phyloP scores from a whole-genome alignment of 2,329 filamentous ascomycete genomes.

The Fusarium caatingaense region DNA sequence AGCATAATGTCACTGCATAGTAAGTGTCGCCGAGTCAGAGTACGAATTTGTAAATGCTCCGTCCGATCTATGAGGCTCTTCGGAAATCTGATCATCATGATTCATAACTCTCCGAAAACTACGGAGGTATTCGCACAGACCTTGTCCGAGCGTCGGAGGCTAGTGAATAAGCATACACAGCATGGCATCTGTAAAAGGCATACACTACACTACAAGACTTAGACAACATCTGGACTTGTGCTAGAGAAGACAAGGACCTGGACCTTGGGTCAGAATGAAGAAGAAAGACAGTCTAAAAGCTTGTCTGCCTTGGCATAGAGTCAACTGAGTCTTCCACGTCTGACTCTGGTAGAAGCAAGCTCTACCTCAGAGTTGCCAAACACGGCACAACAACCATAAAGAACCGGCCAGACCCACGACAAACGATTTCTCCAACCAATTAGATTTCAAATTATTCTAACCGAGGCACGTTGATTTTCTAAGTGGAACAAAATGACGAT shows the following conservation, averaged over 20 bases:
- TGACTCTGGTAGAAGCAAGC: background rate
- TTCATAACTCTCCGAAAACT: background rate
- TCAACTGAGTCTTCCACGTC: background rate
- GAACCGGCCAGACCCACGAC: background rate
- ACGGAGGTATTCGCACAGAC: background rate
- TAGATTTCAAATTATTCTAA: accelerated
- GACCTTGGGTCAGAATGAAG: background rate
- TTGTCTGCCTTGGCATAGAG: background rate
- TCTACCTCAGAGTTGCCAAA: background rate
- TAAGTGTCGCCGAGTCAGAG: background rate
- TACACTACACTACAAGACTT: background rate
- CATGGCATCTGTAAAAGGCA: background rate
- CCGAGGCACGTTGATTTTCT: background rate
- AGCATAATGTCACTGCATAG: background rate
- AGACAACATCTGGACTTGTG: background rate
- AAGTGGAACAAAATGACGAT: background rate
- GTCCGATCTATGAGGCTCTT: background rate
- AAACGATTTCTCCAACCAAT: background rate
- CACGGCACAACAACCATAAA: background rate
- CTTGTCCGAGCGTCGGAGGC: background rate
- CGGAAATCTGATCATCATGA: background rate
- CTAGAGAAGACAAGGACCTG: background rate
- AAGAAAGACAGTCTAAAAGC: background rate
- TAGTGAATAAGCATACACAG: background rate
- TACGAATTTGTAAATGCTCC: background rate